Percentiles rank a stretch among this genome's conserved stretches.
phyloP scores from a whole-genome alignment of 75 land plant genomes.

The Selaginella tamariscina region DNA sequence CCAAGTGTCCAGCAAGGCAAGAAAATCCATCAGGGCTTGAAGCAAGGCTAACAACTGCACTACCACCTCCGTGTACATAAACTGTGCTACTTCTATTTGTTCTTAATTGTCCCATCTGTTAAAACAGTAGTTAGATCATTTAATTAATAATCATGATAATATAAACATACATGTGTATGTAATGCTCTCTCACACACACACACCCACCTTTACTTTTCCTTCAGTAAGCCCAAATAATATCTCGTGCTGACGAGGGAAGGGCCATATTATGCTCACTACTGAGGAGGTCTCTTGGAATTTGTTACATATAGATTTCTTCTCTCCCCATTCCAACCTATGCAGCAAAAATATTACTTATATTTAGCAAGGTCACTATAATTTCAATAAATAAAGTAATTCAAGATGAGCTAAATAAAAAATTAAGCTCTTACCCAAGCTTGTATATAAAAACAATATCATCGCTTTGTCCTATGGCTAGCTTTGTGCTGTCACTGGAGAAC shows the following conservation, averaged over 20 bases:
- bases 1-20: conserved; percentile 30
- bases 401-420: background rate
- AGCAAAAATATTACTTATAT: background rate
- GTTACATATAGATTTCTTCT: conserved; percentile 36
- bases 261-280: conserved; percentile 25
- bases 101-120: conserved; percentile 28
- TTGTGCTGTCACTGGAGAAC: conserved; percentile 34
- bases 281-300: conserved; percentile 26
- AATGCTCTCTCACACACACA: background rate
- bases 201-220: conserved; percentile 30
- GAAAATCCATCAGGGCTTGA: conserved; percentile 28
- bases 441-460: conserved; percentile 33
- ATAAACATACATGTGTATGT: no score
- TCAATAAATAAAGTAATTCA: background rate
- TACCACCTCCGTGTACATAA: conserved; percentile 23
- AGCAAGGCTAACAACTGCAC: conserved; percentile 25
- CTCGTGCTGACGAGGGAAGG: conserved; percentile 15
- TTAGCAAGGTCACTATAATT: background rate
- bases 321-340: conserved; percentile 29
- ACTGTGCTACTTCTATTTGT: conserved; percentile 23
- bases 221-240: conserved; percentile 28
- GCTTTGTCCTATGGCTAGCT: conserved; percentile 33
- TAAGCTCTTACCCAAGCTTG: conserved; percentile 33
- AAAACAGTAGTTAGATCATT: background rate
- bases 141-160: no score